These are phyloP conservation scores for Leucocoprinus leucothites DNA, from an alignment of 768 basidiomycete species.

Conservation along the genomic window DNA sequence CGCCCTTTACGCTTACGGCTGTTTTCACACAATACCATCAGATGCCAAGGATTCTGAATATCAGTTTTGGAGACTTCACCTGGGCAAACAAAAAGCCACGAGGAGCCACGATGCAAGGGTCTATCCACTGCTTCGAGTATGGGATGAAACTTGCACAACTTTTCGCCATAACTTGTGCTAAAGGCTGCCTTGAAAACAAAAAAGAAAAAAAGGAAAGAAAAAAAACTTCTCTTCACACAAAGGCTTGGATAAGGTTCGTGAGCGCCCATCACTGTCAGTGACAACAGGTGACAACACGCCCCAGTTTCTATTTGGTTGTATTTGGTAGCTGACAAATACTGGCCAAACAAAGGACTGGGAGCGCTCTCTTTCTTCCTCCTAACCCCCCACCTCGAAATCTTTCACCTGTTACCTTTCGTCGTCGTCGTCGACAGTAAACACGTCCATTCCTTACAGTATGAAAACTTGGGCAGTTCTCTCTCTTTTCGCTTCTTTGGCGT, in stretches of 20 bases:
- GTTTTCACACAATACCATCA: not conserved
- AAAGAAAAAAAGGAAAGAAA: no score
- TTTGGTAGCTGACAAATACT: constrained; percentile 22
- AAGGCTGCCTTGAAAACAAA: no score
- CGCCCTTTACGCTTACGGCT: not conserved
- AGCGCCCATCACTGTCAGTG: not conserved
- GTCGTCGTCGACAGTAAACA: constrained; percentile 36
- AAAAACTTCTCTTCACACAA: no score
- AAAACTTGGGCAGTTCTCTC: constrained; percentile 53
- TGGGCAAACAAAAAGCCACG: not conserved
- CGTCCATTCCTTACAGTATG: constrained; percentile 48
- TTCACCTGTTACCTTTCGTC: constrained; percentile 20
- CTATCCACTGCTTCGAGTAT: no score
- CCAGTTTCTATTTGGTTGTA: constrained; percentile 26
- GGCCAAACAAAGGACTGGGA: constrained; percentile 19
- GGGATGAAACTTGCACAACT: no score
- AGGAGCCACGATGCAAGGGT: not conserved
- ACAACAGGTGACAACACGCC: constrained; percentile 9
- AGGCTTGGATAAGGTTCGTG: no score
- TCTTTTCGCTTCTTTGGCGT: constrained; percentile 43
- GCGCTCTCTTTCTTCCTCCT: constrained; percentile 19
- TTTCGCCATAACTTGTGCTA: no score
- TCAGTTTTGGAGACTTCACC: not conserved
- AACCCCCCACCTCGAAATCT: constrained; percentile 12
- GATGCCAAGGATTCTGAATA: not conserved